These are phyloP conservation scores for Coleophoma cylindrospora DNA, from an alignment of 2,329 filamentous ascomycete genomes.

Conservation along the genomic window DNA sequence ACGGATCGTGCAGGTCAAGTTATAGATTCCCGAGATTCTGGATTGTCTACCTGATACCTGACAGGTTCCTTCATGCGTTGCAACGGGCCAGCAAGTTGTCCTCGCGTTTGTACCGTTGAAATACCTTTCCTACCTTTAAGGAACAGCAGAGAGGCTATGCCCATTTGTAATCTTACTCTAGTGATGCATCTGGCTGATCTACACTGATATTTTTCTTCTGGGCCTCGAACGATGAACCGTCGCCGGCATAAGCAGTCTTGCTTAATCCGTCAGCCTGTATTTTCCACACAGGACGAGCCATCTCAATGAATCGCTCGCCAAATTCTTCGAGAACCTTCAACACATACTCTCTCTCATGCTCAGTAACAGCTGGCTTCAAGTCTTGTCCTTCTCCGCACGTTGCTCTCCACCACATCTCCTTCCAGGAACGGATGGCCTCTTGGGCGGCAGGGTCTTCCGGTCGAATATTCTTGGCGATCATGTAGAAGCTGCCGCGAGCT, in stretches of 20 bases:
- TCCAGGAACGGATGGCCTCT: conserved; percentile 13
- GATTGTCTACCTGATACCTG: too few species aligned
- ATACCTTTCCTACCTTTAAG: too few species aligned
- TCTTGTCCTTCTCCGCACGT: conserved; percentile 15
- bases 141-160: too few species aligned
- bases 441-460: conserved; percentile 6
- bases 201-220: too few species aligned
- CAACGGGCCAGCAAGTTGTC: too few species aligned
- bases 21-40: too few species aligned
- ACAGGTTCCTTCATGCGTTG: too few species aligned
- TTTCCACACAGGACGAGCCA: conserved; percentile 14
- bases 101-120: too few species aligned
- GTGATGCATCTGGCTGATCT: too few species aligned
- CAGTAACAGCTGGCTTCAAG: conserved; percentile 2
- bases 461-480: conserved; percentile 18
- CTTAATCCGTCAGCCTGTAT: conserved; percentile 16
- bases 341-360: conserved; percentile 6
- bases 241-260: conserved; percentile 1
- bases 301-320: conserved; percentile 8
- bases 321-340: conserved; percentile 11
- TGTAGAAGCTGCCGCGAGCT: conserved; percentile 13
- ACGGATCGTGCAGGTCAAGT: too few species aligned
- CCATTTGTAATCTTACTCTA: too few species aligned
- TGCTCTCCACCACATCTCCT: conserved; percentile 13
- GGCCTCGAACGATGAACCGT: background rate